A percentile compares a stretch with the other conserved stretches of the same genome.
phyloP scores from a whole-genome alignment of 2,329 filamentous ascomycete species.

The Xylariaceae sp. region DNA sequence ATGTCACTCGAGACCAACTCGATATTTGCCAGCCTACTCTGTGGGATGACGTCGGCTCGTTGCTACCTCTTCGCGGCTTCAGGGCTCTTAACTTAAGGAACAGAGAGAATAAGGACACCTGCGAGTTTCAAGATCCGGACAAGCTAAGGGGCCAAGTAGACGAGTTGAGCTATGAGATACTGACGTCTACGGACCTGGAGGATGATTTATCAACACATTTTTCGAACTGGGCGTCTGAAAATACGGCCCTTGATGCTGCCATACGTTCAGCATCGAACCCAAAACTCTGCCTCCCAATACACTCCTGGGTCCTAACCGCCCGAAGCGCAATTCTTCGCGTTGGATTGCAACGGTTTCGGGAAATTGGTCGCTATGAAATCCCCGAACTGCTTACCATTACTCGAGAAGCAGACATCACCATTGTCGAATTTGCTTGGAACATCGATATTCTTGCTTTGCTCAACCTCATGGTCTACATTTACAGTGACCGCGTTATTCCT shows the following conservation, averaged over 20 bases:
- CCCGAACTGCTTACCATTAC: slow-evolving; percentile 57
- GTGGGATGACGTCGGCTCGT: slow-evolving; percentile 65
- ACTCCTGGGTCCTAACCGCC: slow-evolving; percentile 72
- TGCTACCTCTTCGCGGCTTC: slow-evolving; percentile 64
- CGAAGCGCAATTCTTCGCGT: slow-evolving; percentile 65
- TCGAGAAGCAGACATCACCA: slow-evolving; percentile 43
- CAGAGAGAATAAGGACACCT: slow-evolving; percentile 36
- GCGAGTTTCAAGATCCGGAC: slow-evolving; percentile 38
- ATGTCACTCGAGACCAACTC: slow-evolving; percentile 70
- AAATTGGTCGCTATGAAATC: slow-evolving; percentile 48
- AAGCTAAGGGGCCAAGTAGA: slow-evolving; percentile 50
- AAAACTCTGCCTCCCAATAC: slow-evolving; percentile 68
- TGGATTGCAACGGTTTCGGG: slow-evolving; percentile 53
- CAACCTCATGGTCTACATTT: slow-evolving; percentile 73
- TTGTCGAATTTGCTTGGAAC: slow-evolving; percentile 59
- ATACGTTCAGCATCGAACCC: slow-evolving; percentile 57
- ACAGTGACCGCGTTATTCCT: slow-evolving; percentile 73
- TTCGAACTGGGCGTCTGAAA: slow-evolving; percentile 33
- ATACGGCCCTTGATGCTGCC: slow-evolving; percentile 39
- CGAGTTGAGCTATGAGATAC: slow-evolving; percentile 44
- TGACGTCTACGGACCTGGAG: slow-evolving; percentile 62
- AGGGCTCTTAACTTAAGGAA: slow-evolving; percentile 36
- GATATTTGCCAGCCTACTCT: slow-evolving; percentile 60
- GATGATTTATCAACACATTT: slow-evolving; percentile 52
- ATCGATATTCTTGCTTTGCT: slow-evolving; percentile 73